Evolutionary conservation across 2,329 filamentous ascomycete genomes (phyloP).

Genomic region (Tolypocladium guangdongense): DNA sequence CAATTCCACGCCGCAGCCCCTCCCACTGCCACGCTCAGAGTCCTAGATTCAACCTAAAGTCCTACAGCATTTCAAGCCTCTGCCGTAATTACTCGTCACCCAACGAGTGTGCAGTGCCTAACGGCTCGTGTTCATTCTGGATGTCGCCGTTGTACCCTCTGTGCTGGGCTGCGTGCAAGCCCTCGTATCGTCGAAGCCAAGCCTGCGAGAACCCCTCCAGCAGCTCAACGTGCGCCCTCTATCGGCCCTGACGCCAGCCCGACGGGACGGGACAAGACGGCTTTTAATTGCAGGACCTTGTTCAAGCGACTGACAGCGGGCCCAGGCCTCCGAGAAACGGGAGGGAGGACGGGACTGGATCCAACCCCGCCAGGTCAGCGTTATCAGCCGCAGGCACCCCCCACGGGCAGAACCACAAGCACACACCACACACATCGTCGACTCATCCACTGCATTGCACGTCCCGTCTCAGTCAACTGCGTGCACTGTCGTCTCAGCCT

Average conservation of each 20-base stretch:
- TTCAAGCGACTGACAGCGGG: no score
- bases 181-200: not conserved
- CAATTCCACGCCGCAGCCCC: not conserved
- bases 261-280: not conserved
- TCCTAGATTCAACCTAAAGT: not conserved
- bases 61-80: not conserved
- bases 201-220: not conserved
- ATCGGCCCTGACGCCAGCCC: not conserved
- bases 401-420: no score
- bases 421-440: not conserved
- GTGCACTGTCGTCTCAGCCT: not conserved
- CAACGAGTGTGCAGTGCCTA: not conserved
- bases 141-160: not conserved
- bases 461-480: not conserved
- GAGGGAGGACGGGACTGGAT: no score
- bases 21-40: not conserved
- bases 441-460: not conserved
- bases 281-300: not conserved
- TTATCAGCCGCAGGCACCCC: not conserved
- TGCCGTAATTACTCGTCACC: not conserved
- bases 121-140: not conserved
- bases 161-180: not conserved
- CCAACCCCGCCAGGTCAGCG: not conserved
- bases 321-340: no score
- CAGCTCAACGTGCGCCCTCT: not conserved